Base-by-base conservation (phyloP, 202 grass and related monocot species). In the Zizania palustris region DNA sequence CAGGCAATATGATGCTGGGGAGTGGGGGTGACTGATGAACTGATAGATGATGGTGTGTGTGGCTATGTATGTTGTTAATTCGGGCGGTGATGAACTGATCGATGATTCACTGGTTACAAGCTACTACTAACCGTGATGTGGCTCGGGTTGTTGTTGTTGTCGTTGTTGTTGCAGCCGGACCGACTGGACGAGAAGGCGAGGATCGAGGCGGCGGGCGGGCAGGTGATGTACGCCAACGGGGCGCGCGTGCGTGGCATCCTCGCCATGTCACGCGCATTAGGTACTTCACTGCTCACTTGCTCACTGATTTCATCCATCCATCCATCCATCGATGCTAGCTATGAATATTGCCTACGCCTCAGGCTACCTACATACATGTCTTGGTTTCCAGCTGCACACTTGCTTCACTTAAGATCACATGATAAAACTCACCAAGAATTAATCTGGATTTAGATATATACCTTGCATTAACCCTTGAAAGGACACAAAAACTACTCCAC, bases 251-350 rank as follows among this genome's bases (percentile, higher is more conserved):
- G 87, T 56, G 95, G 95, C 2, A 94, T 98, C 69, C 89, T 98
- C 13, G 89, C 95, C 14, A 98, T 98, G 95, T 92, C 94, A 2
- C 91, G 91, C 0, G 91, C 94, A 3, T 15, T 97, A 84, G 93
- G 91, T 93, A 55, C 10, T 28, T 28, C 2, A 28, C 28, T 28
- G 28, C 28, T 28, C 28, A 28, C 28, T n/a, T 28, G 28, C 28
- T 28, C 28, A 28, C 1, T 28, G 28, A 28, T 28, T n/a, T n/a
- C n/a, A n/a, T n/a, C n/a, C n/a, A n/a, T n/a, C n/a, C n/a, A n/a
- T 1, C 28, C 28, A 28, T 28, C 2, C 28, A 28, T 28, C 28
- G 28, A 28, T 28, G n/a, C n/a, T n/a, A n/a, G 28, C 28, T 28
- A 28, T 54, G 50, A 55, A n/a, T n/a, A 55, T 55, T 20, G 7